Base-by-base conservation (phyloP, 2,329 filamentous ascomycete genomes). In the Phialophora tarda region DNA sequence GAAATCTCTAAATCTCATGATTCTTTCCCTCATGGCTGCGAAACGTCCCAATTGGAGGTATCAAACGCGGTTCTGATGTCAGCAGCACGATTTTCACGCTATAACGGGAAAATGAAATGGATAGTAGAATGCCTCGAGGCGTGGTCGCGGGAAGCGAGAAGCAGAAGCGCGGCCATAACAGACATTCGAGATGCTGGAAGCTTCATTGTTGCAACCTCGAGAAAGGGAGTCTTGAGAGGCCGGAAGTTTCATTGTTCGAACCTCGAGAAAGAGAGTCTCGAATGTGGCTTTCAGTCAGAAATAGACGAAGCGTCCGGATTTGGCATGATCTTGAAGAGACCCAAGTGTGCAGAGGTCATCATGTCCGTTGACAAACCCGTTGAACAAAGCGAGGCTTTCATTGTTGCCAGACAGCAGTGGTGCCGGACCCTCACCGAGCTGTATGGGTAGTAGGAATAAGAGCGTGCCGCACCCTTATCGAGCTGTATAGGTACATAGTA, bases 1-100 rank as follows among this genome's bases (percentile, higher is more conserved):
- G 53, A 55, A 32, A 32, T 55, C 53, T 21, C 53, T 17, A n/a
- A 55, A 55, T 55, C 53, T 34, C 53, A 55, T 55, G 24, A 21
- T 21, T 34, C 53, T 30, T 34, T 34, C n/a, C 53, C 30, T 30
- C 53, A 55, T 55, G 10, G 48, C 24, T 30, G 24, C n/a, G 11
- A 17, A 55, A 55, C n/a, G 28, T 34, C 51, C 6, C 53, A 28
- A 6, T 34, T 8, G 12, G 10, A 30, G 53, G 28, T 23, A 11
- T 34, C 21, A 23, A 23, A 55, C 28, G n/a, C n/a, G 24, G 17
- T 55, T 34, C 51, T 54, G 26, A 11, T 28, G 26, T 55, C 7
- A 55, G 53, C 34, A 12, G 12, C 53, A 34, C 10, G 2, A 17
- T 10, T 26, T n/a, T 51, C 10, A 51, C 24, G 21, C 8, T 51